Evolutionary conservation across 805 yeast species (phyloP), one percentile per base, ranked within the genome.

Genomic region (Yarrowia phangngaensis): DNA sequence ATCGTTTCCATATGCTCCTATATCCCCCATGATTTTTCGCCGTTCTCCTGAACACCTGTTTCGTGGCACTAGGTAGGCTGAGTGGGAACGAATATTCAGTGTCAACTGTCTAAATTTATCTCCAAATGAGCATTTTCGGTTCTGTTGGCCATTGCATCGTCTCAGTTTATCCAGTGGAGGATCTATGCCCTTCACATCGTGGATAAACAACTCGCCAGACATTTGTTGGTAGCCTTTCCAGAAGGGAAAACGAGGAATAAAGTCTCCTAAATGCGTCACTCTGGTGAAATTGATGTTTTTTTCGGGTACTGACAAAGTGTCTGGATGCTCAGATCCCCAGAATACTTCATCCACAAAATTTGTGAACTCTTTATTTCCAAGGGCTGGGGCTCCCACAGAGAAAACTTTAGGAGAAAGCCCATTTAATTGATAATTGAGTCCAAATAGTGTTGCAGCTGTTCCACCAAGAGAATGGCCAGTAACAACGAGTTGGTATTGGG

Each of bases 141-240:
- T 38, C 12, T 38, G 31, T 9, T 38, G 45, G 9, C 45, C 45
- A 4, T 38, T 38, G 32, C 45, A 38, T 14, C 45, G 11, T 5
- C 24, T 13, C 13, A 38, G 24, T 2, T 31, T 6, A 2, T 13
- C 17, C n/a, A 27, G 12, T 4, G 45, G 45, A 9, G 45, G 45
- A 19, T 38, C n/a, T 3, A 38, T 38, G 1, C 45, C 45, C 14
- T 32, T 17, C 4, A 38, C 24, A 12, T 38, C 45, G 19, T 38
- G 26, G 19, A 38, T 38, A 8, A 38, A 38, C 11, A 38, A 13
- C 26, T 38, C 45, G 11, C 45, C 45, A 2, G 45, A 38, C 45
- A 38, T 38, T 38, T 38, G 45, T n/a, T 38, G 45, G 24, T 38
- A 38, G 2, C 45, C 45, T n/a, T 17, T 27, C 45, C 45, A 38